phyloP scores from a whole-genome alignment of 1,284 basidiomycete genomes.

The Tremellales sp. region DNA sequence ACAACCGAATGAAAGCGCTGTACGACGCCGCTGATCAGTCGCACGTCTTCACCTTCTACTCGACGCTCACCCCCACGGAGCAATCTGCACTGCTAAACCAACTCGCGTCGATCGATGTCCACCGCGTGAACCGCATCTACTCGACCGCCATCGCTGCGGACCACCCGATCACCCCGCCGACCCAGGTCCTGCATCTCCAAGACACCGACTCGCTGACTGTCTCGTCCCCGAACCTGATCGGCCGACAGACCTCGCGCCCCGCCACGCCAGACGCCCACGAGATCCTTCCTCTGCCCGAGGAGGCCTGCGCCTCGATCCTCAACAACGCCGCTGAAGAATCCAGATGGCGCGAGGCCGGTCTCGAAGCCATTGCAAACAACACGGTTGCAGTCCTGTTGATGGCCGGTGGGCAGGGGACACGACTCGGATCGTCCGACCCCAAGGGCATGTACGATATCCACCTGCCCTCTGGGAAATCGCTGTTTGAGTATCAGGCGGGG shows the following conservation, averaged over 20 bases:
- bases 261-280: constrained; percentile 24
- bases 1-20: constrained; percentile 45
- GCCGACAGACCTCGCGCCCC: constrained; percentile 27
- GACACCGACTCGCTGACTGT: constrained; percentile 68
- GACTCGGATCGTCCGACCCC: constrained; percentile 84
- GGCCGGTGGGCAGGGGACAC: constrained; percentile 96
- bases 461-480: constrained; percentile 83
- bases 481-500: constrained; percentile 97
- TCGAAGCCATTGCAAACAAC: constrained; percentile 74
- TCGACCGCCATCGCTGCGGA: constrained; percentile 70
- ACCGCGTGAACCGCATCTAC: constrained; percentile 87
- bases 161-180: constrained; percentile 44
- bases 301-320: constrained; percentile 63
- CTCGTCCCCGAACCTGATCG: constrained; percentile 20
- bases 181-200: constrained; percentile 50
- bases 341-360: constrained; percentile 70
- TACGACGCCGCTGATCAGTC: constrained; percentile 79
- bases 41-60: constrained; percentile 87
- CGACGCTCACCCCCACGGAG: constrained; percentile 63
- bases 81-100: constrained; percentile 66
- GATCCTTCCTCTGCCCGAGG: constrained; percentile 65
- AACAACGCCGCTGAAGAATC: constrained; percentile 57
- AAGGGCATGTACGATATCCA: constrained; percentile 99
- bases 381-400: constrained; percentile 90
- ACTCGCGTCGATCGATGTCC: constrained; percentile 77